Evolutionary conservation across 2,329 filamentous ascomycete genomes (phyloP).

Genomic region (Onygenales sp.): DNA sequence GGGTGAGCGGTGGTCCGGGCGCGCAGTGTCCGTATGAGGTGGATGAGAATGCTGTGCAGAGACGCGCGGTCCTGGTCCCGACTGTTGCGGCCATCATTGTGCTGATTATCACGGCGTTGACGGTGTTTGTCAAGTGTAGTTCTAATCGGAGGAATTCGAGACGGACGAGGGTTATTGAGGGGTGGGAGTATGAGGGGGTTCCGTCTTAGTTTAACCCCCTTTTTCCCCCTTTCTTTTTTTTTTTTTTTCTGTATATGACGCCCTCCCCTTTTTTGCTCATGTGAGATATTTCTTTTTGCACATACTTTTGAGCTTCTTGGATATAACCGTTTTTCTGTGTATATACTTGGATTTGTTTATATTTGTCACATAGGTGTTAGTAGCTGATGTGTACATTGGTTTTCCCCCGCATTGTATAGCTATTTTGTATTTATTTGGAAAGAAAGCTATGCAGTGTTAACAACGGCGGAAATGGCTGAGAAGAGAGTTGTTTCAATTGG

Average conservation of each 20-base stretch:
- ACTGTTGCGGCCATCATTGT: conserved; percentile 55
- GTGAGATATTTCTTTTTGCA: background rate
- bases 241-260: background rate
- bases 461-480: too few relatives aligned
- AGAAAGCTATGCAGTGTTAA: too few relatives aligned
- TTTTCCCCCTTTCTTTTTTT: background rate
- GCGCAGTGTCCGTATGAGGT: conserved; percentile 49
- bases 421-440: too few relatives aligned
- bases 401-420: too few relatives aligned
- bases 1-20: conserved; percentile 49
- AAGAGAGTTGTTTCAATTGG: too few relatives aligned
- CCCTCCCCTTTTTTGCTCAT: background rate
- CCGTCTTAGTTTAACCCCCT: conserved; percentile 32
- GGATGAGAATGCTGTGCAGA: conserved; percentile 33
- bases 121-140: conserved; percentile 55
- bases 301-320: background rate
- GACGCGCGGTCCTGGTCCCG: conserved; percentile 48
- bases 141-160: conserved; percentile 48
- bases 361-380: too few relatives aligned
- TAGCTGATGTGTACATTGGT: too few relatives aligned
- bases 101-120: conserved; percentile 50
- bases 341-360: background rate
- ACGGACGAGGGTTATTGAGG: conserved; percentile 41
- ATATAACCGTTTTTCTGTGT: background rate
- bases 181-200: conserved; percentile 61